Evolutionary conservation across 1,139 yeast species (phyloP).

Genomic region (Yamadazyma sp.): DNA sequence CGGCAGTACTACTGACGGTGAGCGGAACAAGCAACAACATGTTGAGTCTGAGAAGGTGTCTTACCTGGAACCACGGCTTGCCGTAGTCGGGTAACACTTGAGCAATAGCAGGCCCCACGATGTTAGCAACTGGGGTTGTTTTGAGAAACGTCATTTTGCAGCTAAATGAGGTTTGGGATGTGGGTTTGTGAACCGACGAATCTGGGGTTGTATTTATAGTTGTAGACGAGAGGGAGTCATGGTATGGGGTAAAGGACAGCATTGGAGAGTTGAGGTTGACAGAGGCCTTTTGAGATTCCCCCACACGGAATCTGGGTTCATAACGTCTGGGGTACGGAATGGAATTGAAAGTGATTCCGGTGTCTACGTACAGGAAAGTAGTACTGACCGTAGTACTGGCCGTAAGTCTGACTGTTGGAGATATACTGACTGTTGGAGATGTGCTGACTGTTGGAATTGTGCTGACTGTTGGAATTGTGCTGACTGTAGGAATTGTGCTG

Average conservation of each 20-base stretch:
- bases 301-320: not conserved
- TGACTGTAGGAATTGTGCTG: no score
- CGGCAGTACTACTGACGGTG: slow-evolving; percentile 18
- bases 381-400: no score
- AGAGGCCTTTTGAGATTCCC: not conserved
- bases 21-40: slow-evolving; percentile 13
- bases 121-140: slow-evolving; percentile 12
- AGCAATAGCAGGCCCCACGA: slow-evolving; percentile 20
- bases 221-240: not conserved
- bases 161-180: no score
- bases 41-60: slow-evolving; percentile 14
- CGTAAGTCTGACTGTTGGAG: no score
- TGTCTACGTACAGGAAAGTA: no score
- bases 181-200: no score
- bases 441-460: no score
- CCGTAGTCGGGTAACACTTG: slow-evolving; percentile 15
- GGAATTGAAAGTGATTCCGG: no score
- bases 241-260: not conserved
- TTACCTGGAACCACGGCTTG: slow-evolving; percentile 16
- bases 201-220: slow-evolving; percentile 1
- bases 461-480: no score
- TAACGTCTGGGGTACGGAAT: no score
- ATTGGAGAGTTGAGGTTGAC: not conserved
- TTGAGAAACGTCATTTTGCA: slow-evolving; percentile 11
- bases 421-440: no score